Evolutionary conservation across 2,329 filamentous ascomycete species (phyloP).

Genomic region (Trichoderma atroviride): DNA sequence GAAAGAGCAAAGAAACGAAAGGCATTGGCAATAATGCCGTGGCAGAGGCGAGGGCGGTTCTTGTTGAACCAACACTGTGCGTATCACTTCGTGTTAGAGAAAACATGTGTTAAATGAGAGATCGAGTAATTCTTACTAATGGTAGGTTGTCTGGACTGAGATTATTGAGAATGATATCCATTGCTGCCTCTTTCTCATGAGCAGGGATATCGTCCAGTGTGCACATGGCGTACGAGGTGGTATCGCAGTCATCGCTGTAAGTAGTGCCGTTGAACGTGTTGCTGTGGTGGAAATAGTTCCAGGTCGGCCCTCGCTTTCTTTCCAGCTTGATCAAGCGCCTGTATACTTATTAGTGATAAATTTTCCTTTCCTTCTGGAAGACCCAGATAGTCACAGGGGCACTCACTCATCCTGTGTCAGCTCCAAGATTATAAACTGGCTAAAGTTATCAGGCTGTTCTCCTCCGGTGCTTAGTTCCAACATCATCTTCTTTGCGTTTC

Average conservation of each 20-base stretch:
- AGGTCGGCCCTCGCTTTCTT: not conserved
- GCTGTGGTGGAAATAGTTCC: not conserved
- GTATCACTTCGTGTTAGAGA: not conserved
- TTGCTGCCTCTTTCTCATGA: slow-evolving; percentile 12
- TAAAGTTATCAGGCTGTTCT: slow-evolving; percentile 13
- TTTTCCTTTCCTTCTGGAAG: not conserved
- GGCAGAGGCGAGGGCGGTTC: not conserved
- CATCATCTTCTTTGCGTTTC: not conserved
- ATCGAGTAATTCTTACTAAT: not conserved
- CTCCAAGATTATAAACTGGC: slow-evolving; percentile 16
- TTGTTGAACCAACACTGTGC: not conserved
- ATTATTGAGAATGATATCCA: slow-evolving; percentile 10
- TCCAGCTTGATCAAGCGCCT: not conserved
- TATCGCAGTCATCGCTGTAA: slow-evolving; percentile 22
- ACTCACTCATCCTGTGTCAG: not conserved
- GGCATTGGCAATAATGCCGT: not conserved
- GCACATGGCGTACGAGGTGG: slow-evolving; percentile 20
- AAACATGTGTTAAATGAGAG: not conserved
- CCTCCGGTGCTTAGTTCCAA: not conserved
- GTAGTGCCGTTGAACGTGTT: not conserved
- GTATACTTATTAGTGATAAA: not conserved
- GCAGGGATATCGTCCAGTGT: not conserved
- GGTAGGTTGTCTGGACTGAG: slow-evolving; percentile 17
- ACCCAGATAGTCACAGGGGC: not conserved
- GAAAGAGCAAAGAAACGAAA: no score